Conservation (phyloP, 306 rosid genomes). For the Dryas drummondii region DNA sequence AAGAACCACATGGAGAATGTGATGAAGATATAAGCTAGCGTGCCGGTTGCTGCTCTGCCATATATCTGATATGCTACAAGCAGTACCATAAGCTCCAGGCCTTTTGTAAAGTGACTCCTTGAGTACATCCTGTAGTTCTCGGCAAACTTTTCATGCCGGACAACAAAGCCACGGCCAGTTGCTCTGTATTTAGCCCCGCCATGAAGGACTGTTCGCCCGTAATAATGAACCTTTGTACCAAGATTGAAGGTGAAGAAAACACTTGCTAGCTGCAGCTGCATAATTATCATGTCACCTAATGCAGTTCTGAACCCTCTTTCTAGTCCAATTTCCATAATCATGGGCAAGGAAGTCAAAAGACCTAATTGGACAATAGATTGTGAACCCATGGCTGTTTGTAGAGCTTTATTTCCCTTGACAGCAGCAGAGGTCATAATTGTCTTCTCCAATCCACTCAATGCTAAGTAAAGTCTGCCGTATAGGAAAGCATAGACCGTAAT, state of each 20-base stretch:
- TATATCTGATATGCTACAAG: conserved; percentile 66
- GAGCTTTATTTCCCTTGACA: conserved; percentile 57
- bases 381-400: conserved; percentile 76
- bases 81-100: conserved; percentile 71
- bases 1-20: conserved; percentile 90
- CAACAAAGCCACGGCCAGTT: conserved; percentile 99
- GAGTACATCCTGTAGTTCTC: conserved; percentile 97
- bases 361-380: conserved; percentile 89
- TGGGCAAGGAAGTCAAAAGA: conserved; percentile 81
- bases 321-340: conserved; percentile 96
- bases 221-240: conserved; percentile 86
- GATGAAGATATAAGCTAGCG: conserved; percentile 43
- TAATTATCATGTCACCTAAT: conserved; percentile 66
- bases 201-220: conserved; percentile 88
- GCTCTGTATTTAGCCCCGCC: conserved; percentile 98
- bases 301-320: conserved; percentile 97
- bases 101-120: conserved; percentile 92
- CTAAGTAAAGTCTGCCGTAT: conserved; percentile 83
- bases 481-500: conserved; percentile 72
- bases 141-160: conserved; percentile 86
- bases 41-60: conserved; percentile 55
- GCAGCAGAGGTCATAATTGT: conserved; percentile 63
- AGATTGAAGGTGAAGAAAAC: conserved; percentile 97
- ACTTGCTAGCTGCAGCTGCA: conserved; percentile 94
- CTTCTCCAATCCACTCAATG: conserved; percentile 87